Conservation (phyloP, 225 moss, liverwort and hornwort genomes). For the Physcomitrellopsis africana region DNA sequence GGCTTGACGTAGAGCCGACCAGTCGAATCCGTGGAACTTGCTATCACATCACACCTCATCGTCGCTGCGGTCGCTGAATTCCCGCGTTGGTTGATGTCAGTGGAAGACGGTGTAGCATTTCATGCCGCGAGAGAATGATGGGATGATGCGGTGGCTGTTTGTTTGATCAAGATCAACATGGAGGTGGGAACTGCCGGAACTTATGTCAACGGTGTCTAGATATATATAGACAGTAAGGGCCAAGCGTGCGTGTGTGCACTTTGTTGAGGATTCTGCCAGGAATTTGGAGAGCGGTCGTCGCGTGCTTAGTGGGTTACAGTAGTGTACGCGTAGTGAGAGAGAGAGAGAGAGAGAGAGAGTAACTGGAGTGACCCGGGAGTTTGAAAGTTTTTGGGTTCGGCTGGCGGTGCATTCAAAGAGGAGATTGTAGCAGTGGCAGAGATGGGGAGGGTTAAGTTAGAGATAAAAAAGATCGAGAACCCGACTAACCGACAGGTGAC, state of each 20-base stretch:
- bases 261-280: slow-evolving; percentile 12
- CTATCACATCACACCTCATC: neutral
- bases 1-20: no score
- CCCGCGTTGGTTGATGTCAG: slow-evolving; percentile 2
- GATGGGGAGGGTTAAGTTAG: slow-evolving; percentile 66
- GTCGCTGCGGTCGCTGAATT: neutral
- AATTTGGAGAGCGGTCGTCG: slow-evolving; percentile 33
- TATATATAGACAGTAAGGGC: slow-evolving; percentile 14
- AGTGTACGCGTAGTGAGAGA: neutral
- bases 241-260: neutral
- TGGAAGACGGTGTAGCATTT: slow-evolving; percentile 24
- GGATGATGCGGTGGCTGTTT: slow-evolving; percentile 24
- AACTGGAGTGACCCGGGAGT: neutral
- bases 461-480: slow-evolving; percentile 75
- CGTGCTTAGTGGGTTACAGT: neutral
- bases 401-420: slow-evolving; percentile 27
- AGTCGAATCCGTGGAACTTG: no score
- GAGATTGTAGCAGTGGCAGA: slow-evolving; percentile 3
- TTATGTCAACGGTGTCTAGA: slow-evolving; percentile 34
- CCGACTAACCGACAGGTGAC: slow-evolving; percentile 65
- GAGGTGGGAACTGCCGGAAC: neutral
- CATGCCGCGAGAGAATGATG: slow-evolving; percentile 29
- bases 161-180: slow-evolving; percentile 29
- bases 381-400: neutral
- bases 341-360: neutral